These are phyloP conservation scores for Babesia caballi DNA, from an alignment of 169 alveolate species.

Conservation along the genomic window DNA sequence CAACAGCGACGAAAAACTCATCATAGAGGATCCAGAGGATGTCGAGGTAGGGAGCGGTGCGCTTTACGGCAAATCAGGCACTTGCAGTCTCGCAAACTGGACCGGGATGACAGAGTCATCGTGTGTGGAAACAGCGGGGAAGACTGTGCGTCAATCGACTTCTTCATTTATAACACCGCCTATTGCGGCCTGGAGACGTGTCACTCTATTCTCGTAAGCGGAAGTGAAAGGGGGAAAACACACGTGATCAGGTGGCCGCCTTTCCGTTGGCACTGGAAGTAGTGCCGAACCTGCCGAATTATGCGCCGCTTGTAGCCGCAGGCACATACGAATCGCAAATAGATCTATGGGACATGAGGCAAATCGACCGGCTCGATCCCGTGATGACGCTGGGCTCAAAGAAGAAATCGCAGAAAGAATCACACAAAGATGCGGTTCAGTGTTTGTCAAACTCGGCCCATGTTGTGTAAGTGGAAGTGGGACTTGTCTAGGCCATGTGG, in stretches of 20 bases:
- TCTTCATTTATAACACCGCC: conserved; percentile 44
- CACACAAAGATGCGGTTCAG: conserved; percentile 21
- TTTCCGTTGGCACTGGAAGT: conserved; percentile 51
- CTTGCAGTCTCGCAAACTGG: conserved; percentile 41
- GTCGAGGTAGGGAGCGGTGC: conserved; percentile 8
- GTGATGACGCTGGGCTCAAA: conserved; percentile 7
- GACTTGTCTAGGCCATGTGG: not conserved
- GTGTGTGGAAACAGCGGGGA: conserved; percentile 49
- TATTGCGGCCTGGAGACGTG: conserved; percentile 61
- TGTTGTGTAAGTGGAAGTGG: conserved; percentile 8
- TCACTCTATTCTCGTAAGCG: conserved; percentile 40
- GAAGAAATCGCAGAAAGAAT: not conserved
- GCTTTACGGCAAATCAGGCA: not conserved
- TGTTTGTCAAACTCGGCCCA: conserved; percentile 41
- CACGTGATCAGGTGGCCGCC: not conserved
- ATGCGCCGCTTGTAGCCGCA: conserved; percentile 31
- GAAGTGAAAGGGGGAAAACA: too few species aligned
- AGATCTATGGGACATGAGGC: conserved; percentile 43
- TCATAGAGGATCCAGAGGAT: conserved; percentile 55
- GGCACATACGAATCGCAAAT: conserved; percentile 58
- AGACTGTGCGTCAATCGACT: conserved; percentile 47
- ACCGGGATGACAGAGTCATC: conserved; percentile 51
- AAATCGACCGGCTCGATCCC: conserved; percentile 35
- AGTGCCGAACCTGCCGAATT: conserved; percentile 17
- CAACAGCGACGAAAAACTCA: conserved; percentile 43